Base-by-base conservation (phyloP, 148 eudicot genomes). In the Fagopyrum homotropicum region DNA sequence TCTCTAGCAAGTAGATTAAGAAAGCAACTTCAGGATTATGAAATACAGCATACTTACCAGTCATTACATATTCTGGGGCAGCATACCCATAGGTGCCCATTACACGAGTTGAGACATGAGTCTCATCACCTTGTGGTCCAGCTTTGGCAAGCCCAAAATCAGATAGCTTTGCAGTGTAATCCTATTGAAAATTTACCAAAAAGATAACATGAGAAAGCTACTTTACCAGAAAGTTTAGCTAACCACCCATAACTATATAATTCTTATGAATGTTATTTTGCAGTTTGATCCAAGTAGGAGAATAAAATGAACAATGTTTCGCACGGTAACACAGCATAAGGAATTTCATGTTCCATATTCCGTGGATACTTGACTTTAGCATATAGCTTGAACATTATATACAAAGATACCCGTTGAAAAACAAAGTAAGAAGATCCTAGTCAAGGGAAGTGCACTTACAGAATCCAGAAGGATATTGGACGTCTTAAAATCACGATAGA, bases 21-120 rank as follows among this genome's bases (percentile, higher is more conserved):
- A 73, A 40, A 55, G 49, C 45, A 2, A 16, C 14, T 73, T 26
- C 15, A 55, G 8, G 14, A 17, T 15, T 43, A 55, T 19, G 17
- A 50, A 17, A 49, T 35, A 60, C 47, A 61, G 61, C 69, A 81
- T 73, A 73, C 88, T 73, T 93, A 93, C 98, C 98, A 76, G 98
- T 93, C 98, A 93, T 93, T 40, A 93, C 87, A 80, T 84, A 93
- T 79, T 93, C 98, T 48, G 98, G 98, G 70, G 98, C 98, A 82
- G 98, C 98, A 87, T 93, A 93, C 76, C 98, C 98, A 77, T 93
- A 93, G 73, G 98, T 93, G 70, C 98, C 98, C 98, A 93, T 90
- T 59, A 92, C 97, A 74, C 97, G 87, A 80, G 97, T 92, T 29
- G 97, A 92, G 72, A 92, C 97, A 82, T 92, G 97, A 76, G 95